A percentile compares a stretch with the other conserved stretches of the same genome.
Evolutionary conservation across 2,329 filamentous ascomycete genomes (phyloP).

Genomic region (Dactylella cylindrospora): DNA sequence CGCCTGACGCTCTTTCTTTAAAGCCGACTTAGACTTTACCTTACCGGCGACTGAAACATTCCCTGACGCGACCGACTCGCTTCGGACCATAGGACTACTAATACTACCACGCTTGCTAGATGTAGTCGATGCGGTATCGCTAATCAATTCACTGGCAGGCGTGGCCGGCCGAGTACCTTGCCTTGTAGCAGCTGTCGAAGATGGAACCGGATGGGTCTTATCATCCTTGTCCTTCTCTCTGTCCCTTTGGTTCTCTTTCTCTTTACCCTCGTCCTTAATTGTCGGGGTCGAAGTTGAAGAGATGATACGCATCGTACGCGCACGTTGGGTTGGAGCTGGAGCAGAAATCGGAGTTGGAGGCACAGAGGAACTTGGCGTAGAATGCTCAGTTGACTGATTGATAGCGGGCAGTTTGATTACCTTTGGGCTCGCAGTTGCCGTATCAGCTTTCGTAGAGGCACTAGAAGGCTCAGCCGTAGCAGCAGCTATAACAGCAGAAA

Average conservation of each 20-base stretch:
- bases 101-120: constrained; percentile 43
- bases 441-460: constrained; percentile 20
- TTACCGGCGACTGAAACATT: constrained; percentile 31
- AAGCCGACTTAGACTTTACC: constrained; percentile 49
- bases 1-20: constrained; percentile 66
- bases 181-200: constrained; percentile 11
- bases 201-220: background rate
- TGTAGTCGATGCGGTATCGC: constrained; percentile 45
- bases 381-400: constrained; percentile 9
- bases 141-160: constrained; percentile 43
- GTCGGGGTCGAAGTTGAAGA: constrained; percentile 28
- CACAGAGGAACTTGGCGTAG: constrained; percentile 22
- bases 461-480: constrained; percentile 36
- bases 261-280: constrained; percentile 14
- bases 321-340: constrained; percentile 22
- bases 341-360: constrained; percentile 31
- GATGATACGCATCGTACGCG: constrained; percentile 41
- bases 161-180: constrained; percentile 36
- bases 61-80: constrained; percentile 33
- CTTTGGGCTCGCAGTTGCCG: constrained; percentile 23
- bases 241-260: constrained; percentile 14
- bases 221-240: constrained; percentile 25
- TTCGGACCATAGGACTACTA: constrained; percentile 42
- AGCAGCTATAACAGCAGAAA: constrained; percentile 31
- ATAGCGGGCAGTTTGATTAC: constrained; percentile 30